These are phyloP conservation scores for Eremochloa ophiuroides DNA, from an alignment of 176 grass and related monocot genomes.

Conservation along the genomic window DNA sequence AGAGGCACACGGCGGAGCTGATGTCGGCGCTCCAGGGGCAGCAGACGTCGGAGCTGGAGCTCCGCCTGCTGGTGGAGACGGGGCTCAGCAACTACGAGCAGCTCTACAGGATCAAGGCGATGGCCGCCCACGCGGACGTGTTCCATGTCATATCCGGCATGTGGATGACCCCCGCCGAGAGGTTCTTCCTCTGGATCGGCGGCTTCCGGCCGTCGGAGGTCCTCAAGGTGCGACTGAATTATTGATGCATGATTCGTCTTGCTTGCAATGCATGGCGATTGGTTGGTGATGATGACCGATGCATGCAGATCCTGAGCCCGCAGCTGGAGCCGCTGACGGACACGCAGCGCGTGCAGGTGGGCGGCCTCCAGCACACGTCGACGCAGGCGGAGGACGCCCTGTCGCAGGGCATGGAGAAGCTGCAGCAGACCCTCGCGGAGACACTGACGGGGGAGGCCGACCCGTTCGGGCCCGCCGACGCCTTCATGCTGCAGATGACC, in stretches of 20 bases:
- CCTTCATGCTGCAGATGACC: slow-evolving; percentile 65
- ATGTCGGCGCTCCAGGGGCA: slow-evolving; percentile 56
- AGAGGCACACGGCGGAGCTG: slow-evolving; percentile 56
- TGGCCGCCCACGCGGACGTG: slow-evolving; percentile 65
- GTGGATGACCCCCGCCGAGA: slow-evolving; percentile 78
- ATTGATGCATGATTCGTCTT: background rate
- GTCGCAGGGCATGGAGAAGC: slow-evolving; percentile 83
- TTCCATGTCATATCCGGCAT: slow-evolving; percentile 89
- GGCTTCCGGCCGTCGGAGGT: slow-evolving; percentile 97
- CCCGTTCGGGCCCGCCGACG: slow-evolving; percentile 34
- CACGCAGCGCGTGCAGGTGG: slow-evolving; percentile 29
- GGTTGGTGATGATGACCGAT: no score
- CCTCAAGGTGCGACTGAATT: no score
- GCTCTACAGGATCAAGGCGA: slow-evolving; percentile 74
- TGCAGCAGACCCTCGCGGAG: slow-evolving; percentile 81
- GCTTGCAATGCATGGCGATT: background rate
- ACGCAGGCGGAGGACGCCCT: slow-evolving; percentile 84
- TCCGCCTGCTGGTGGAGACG: slow-evolving; percentile 60
- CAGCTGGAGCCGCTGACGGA: slow-evolving; percentile 72
- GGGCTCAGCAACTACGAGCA: slow-evolving; percentile 56
- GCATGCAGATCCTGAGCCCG: slow-evolving; percentile 56
- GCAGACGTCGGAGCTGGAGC: slow-evolving; percentile 70
- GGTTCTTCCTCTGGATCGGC: slow-evolving; percentile 98
- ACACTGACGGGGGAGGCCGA: slow-evolving; percentile 33
- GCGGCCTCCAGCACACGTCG: slow-evolving; percentile 46